phyloP scores from a whole-genome alignment of 73 alveolate species.

The Blepharisma japonicum region DNA sequence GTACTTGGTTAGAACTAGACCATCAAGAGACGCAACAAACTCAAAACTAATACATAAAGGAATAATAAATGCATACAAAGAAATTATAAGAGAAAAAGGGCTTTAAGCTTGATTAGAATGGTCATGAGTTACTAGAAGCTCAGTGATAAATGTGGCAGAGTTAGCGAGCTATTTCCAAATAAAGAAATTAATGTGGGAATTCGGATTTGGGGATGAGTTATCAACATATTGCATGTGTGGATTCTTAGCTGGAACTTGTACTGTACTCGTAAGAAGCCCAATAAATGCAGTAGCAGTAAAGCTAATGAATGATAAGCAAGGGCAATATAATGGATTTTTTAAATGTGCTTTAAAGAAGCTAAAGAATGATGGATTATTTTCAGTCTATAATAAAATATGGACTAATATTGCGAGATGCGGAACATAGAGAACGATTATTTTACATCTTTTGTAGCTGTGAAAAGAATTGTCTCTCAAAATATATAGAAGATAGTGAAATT shows the following conservation, averaged over 20 bases:
- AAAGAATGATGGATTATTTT: constrained; percentile 42
- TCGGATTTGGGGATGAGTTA: constrained; percentile 38
- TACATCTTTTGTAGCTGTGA: neutral
- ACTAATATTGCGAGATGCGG: constrained; percentile 48
- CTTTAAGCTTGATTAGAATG: no score
- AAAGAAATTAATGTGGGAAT: constrained; percentile 32
- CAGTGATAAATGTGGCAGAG: constrained; percentile 39
- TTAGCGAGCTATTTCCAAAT: constrained; percentile 39
- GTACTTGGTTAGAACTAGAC: constrained; percentile 48
- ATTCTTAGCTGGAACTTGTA: constrained; percentile 48
- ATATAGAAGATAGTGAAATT: no score
- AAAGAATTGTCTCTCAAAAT: neutral
- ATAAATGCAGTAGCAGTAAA: constrained; percentile 40
- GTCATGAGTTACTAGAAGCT: no score
- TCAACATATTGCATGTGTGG: constrained; percentile 39
- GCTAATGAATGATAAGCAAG: constrained; percentile 36
- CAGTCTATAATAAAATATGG: constrained; percentile 47
- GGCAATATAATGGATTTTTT: constrained; percentile 36
- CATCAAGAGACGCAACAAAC: constrained; percentile 38
- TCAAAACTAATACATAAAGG: constrained; percentile 30
- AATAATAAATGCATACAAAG: constrained; percentile 34
- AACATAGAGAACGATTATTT: constrained; percentile 35
- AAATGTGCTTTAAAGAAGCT: constrained; percentile 31
- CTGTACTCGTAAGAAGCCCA: constrained; percentile 38
- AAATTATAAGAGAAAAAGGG: constrained; percentile 41